phyloP scores from a whole-genome alignment of 2,329 filamentous ascomycete species.

The Neonectria ditissima region DNA sequence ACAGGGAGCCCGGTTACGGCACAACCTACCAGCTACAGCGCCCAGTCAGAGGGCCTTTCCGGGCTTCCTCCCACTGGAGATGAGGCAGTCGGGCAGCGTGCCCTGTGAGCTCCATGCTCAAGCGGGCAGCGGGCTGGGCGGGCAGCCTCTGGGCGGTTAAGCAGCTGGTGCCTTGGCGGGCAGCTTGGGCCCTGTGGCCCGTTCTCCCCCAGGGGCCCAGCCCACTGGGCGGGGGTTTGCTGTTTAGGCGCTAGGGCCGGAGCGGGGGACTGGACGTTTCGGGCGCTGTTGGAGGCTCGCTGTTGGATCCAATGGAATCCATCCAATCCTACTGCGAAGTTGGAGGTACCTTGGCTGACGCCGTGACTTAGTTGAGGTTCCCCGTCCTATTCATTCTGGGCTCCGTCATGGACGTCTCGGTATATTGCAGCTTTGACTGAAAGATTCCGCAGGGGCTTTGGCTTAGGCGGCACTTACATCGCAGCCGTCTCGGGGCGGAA shows the following conservation, averaged over 20 bases:
- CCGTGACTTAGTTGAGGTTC: background rate
- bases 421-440: background rate
- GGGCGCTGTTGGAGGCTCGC: slow-evolving; percentile 23
- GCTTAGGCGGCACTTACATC: slow-evolving; percentile 1
- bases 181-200: background rate
- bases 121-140: background rate
- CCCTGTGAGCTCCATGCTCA: background rate
- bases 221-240: slow-evolving; percentile 5
- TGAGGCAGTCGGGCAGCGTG: background rate
- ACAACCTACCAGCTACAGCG: background rate
- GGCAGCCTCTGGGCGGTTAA: background rate
- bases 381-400: background rate
- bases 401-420: background rate
- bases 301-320: slow-evolving; percentile 20
- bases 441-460: slow-evolving; percentile 1
- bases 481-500: background rate
- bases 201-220: background rate
- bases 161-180: background rate
- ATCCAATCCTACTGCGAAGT: background rate
- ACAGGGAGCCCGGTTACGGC: slow-evolving; percentile 1
- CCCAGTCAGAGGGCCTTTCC: background rate
- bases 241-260: slow-evolving; percentile 32
- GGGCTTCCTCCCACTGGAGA: background rate
- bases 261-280: slow-evolving; percentile 25
- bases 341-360: background rate